Percentiles rank a stretch among this genome's conserved stretches.
phyloP scores from a whole-genome alignment of 1,284 basidiomycete species.

The Cutaneotrichosporon cutaneum region DNA sequence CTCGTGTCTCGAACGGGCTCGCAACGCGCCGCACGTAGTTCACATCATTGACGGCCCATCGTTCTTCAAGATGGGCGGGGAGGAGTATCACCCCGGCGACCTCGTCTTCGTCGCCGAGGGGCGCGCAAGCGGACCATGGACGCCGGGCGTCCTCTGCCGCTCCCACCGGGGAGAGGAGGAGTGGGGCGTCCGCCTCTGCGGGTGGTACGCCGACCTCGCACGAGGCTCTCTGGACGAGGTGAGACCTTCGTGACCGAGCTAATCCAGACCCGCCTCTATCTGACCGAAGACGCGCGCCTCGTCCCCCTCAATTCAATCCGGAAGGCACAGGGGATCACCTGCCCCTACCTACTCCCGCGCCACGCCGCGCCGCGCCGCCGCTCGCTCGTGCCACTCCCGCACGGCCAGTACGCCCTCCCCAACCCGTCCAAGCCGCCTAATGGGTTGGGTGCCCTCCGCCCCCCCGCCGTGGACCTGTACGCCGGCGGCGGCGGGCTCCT shows the following conservation, averaged over 20 bases:
- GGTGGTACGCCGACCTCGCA: neutral
- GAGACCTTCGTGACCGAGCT: neutral
- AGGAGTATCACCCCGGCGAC: constrained; percentile 25
- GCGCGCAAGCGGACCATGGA: constrained; percentile 20
- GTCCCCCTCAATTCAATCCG: neutral
- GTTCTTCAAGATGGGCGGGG: constrained; percentile 6
- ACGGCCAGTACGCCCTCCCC: neutral
- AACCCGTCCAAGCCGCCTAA: neutral
- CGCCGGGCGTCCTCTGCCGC: constrained; percentile 21
- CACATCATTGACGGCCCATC: no score
- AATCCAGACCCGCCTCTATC: constrained; percentile 13
- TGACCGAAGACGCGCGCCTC: neutral
- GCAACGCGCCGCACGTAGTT: neutral
- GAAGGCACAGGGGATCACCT: neutral
- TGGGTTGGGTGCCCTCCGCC: constrained; percentile 1
- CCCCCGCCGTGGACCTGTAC: constrained; percentile 33
- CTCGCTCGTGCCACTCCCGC: neutral
- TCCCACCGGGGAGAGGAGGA: neutral
- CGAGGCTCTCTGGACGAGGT: neutral
- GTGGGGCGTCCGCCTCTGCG: constrained; percentile 7
- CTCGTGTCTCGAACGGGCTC: neutral
- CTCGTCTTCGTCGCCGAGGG: constrained; percentile 27
- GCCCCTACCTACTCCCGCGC: neutral
- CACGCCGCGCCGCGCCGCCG: neutral
- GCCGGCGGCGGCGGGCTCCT: constrained; percentile 39